A percentile compares a stretch with the other conserved stretches of the same genome.
Conservation (phyloP, 345 rosid genomes). For the Arabis alpina region DNA sequence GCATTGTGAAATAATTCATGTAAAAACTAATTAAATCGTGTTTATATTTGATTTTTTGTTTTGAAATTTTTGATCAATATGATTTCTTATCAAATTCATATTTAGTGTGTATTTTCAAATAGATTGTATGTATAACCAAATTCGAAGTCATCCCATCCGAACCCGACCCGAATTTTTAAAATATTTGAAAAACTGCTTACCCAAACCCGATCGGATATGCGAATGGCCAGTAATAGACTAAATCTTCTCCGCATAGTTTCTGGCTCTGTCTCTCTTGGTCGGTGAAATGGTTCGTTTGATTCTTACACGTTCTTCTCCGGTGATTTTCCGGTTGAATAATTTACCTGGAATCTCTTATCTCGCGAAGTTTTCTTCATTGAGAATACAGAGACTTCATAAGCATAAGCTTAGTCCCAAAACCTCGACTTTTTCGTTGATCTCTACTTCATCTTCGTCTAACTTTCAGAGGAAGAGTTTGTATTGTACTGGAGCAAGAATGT, state of each 20-base stretch:
- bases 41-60: too few relatives aligned
- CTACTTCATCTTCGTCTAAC: slow-evolving; percentile 30
- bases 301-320: slow-evolving; percentile 41
- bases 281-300: slow-evolving; percentile 39
- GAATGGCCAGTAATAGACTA: too few relatives aligned
- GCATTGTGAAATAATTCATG: too few relatives aligned
- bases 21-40: too few relatives aligned
- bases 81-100: too few relatives aligned
- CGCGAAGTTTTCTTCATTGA: slow-evolving; percentile 6
- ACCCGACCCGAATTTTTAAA: too few relatives aligned
- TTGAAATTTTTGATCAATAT: too few relatives aligned
- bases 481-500: slow-evolving; percentile 3
- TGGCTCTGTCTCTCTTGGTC: not conserved
- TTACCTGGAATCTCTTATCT: slow-evolving; percentile 14
- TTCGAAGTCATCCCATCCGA: too few relatives aligned
- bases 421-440: not conserved
- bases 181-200: too few relatives aligned
- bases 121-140: too few relatives aligned
- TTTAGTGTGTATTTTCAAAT: too few relatives aligned
- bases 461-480: not conserved
- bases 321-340: slow-evolving; percentile 25
- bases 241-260: slow-evolving; percentile 9
- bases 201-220: too few relatives aligned
- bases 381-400: slow-evolving; percentile 1
- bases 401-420: not conserved